Base-by-base conservation (phyloP, 2,329 filamentous ascomycete species). In the Monosporascus sp. region DNA sequence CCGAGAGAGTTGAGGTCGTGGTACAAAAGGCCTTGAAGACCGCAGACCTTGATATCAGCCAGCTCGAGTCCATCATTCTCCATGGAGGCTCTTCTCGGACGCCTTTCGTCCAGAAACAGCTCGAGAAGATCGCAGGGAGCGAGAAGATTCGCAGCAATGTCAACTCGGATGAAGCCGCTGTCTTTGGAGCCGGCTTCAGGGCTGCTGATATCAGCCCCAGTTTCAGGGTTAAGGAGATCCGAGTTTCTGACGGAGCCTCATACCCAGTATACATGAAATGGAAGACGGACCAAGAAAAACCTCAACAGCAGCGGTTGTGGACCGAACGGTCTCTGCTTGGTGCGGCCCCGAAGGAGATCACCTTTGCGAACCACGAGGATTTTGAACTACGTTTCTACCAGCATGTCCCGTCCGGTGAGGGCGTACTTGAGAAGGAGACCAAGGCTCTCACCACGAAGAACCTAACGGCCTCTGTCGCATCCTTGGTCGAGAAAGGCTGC, bases 151-250 rank as follows among this genome's bases (percentile, higher is more conserved):
- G 91, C 59, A 88, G 87, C 65, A 99, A 95, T 63, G 94, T 99
- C 67, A 99, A 99, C 74, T 89, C 93, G 11, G 94, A 99, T 65
- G 94, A 99, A 73, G 88, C 94, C 24, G 94, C 94, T 49, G 94
- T 96, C 9, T 96, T 97, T 70, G 94, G 94, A 63, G 93, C 94
- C 52, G 92, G 88, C 27, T 97, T 99, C 79, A 90, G 92, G 67
- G 94, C 90, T 49, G 94, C 94, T 50, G 85, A 90, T 62, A 80
- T 99, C 54, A 97, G 90, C 72, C 91, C 93, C 41, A 93, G 89
- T 68, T 99, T 99, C 84, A 87, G 91, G 56, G 94, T 99, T 67
- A 94, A 97, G 79, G 94, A 97, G 67, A 99, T 99, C 60, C 82
- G 89, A 54, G 83, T 89, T 49, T 80, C 77, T n/a, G 94, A 99